Base-by-base conservation (phyloP, 371 early-diverging fungal species). In the Quaeritorhiza haematococci region DNA sequence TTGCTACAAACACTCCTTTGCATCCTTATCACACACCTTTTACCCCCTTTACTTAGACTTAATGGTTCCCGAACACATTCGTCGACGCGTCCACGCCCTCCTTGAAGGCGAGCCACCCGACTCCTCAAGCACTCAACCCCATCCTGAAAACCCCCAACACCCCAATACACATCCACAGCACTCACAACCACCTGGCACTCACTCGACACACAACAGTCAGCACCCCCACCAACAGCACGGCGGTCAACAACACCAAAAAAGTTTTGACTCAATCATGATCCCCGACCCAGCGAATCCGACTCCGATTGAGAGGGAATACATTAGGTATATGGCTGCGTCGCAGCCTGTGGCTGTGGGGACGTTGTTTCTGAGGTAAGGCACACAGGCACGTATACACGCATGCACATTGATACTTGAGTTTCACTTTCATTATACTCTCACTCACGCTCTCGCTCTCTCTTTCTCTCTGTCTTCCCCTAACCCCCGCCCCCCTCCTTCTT, bases 361-460 rank as follows among this genome's bases (percentile, higher is more conserved):
- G 3, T 34, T 88, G 24, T 89, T 91, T 69, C 64, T 76, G 46
- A 64, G 83, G 76, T 78, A 64, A 45, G 51, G 26, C n/a, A 32
- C 33, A 30, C n/a, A 32, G 53, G 5, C n/a, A 21, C 55, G 35
- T 54, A 47, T 28, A 61, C 29, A 10, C 5, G 21, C n/a, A 19
- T 44, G 27, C 44, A 24, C 27, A 15, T n/a, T 62, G 47, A 27
- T 21, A 19, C 24, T 26, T 59, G 17, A 3, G 34, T 52, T 7
- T 27, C 19, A 19, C 23, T 13, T n/a, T 32, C 29, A n/a, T n/a
- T n/a, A n/a, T n/a, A n/a, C n/a, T n/a, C n/a, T n/a, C n/a, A n/a
- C n/a, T n/a, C n/a, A n/a, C n/a, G n/a, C n/a, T n/a, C n/a, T n/a
- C n/a, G n/a, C n/a, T n/a, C n/a, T n/a, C n/a, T n/a, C n/a, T n/a